A percentile compares a stretch with the other conserved stretches of the same genome.
These are phyloP conservation scores for Tylopilus sp. DNA, from an alignment of 768 basidiomycete genomes.

Conservation along the genomic window DNA sequence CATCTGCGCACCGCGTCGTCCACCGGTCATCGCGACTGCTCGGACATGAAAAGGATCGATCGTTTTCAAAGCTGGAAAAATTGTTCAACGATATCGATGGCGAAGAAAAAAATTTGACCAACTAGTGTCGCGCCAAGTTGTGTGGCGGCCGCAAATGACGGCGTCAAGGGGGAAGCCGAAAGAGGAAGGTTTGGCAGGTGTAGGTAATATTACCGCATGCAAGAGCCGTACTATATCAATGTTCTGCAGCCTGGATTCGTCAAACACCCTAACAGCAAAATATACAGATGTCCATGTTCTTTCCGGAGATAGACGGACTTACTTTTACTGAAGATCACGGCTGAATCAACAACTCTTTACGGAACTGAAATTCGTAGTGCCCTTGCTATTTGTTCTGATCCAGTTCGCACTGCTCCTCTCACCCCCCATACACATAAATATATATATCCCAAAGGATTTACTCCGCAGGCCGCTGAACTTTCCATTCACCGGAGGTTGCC, in stretches of 20 bases:
- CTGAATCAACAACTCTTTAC: constrained; percentile 29
- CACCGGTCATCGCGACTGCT: constrained; percentile 29
- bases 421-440: constrained; percentile 1
- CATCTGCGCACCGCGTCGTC: constrained; percentile 18
- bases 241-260: not conserved
- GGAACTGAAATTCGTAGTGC: constrained; percentile 27
- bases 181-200: constrained; percentile 13
- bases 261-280: constrained; percentile 7
- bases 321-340: constrained; percentile 28
- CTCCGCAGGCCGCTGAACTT: constrained; percentile 28
- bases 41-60: constrained; percentile 32
- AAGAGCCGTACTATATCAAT: constrained; percentile 19
- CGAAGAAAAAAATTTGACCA: not conserved
- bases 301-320: constrained; percentile 32
- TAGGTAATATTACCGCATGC: constrained; percentile 10
- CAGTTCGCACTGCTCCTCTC: constrained; percentile 1
- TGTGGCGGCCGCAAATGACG: constrained; percentile 3
- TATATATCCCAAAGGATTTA: constrained; percentile 14
- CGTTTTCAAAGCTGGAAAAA: constrained; percentile 17
- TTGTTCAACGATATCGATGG: constrained; percentile 9
- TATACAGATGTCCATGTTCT: constrained; percentile 14
- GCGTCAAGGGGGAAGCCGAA: constrained; percentile 7
- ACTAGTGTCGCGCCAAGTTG: not conserved
- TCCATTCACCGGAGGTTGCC: constrained; percentile 23
- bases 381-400: constrained; percentile 16